A percentile compares a stretch with the other conserved stretches of the same genome.
Evolutionary conservation across 441 rosid genomes (phyloP).

Genomic region (Kokia cookei): DNA sequence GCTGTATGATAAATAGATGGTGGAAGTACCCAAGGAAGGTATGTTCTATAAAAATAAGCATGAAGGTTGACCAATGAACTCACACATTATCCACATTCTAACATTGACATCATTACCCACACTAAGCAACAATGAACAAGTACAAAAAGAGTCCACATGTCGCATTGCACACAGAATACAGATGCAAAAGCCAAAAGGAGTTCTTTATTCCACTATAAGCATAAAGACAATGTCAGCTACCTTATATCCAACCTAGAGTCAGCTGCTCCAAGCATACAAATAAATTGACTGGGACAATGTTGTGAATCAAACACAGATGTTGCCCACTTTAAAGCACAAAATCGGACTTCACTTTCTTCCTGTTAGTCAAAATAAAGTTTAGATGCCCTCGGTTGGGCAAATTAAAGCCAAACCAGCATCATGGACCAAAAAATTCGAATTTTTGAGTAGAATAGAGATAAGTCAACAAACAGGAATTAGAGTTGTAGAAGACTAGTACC

Average conservation of each 20-base stretch:
- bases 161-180: not conserved
- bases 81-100: not conserved
- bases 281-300: constrained; percentile 91
- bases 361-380: constrained; percentile 28
- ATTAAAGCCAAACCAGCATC: constrained; percentile 10
- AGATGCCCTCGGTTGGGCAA: constrained; percentile 7
- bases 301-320: constrained; percentile 71
- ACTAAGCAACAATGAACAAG: not conserved
- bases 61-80: not conserved
- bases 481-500: constrained; percentile 34
- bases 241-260: constrained; percentile 93
- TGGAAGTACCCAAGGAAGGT: not conserved
- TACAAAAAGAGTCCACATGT: not conserved
- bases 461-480: not conserved
- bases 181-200: not conserved
- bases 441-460: constrained; percentile 2
- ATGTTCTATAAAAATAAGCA: not conserved
- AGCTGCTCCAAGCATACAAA: constrained; percentile 89
- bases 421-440: not conserved
- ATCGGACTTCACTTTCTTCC: constrained; percentile 96
- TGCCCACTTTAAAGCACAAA: constrained; percentile 95
- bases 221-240: constrained; percentile 34
- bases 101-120: not conserved
- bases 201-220: not conserved
- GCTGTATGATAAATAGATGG: not conserved